Percentiles rank a stretch among this genome's conserved stretches.
Conservation (phyloP, 345 rosid species). For the Acer campestre region DNA sequence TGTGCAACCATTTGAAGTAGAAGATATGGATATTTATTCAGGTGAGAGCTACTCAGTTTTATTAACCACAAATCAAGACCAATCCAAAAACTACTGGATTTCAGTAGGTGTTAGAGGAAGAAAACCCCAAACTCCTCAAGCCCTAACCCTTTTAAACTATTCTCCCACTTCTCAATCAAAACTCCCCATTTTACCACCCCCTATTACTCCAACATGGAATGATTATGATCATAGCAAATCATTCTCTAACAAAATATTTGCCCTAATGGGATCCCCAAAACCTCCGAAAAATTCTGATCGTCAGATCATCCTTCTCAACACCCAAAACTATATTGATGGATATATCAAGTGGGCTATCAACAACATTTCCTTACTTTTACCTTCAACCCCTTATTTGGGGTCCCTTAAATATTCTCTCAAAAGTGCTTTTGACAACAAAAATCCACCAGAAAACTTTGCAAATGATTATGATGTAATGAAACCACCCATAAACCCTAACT, state of each 20-base stretch:
- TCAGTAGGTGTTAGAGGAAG: slow-evolving; percentile 70
- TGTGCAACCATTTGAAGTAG: slow-evolving; percentile 55
- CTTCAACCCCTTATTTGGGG: slow-evolving; percentile 80
- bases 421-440: slow-evolving; percentile 35
- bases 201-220: slow-evolving; percentile 64
- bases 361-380: slow-evolving; percentile 61
- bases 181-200: slow-evolving; percentile 53
- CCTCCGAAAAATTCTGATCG: slow-evolving; percentile 44
- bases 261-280: slow-evolving; percentile 42
- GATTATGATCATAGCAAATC: slow-evolving; percentile 54
- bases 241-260: slow-evolving; percentile 40
- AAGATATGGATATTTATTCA: slow-evolving; percentile 67
- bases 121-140: slow-evolving; percentile 58
- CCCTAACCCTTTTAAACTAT: slow-evolving; percentile 63
- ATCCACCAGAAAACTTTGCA: slow-evolving; percentile 53
- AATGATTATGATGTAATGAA: slow-evolving; percentile 49
- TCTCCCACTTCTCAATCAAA: slow-evolving; percentile 35
- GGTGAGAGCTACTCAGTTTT: slow-evolving; percentile 88
- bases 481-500: slow-evolving; percentile 47
- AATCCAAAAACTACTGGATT: slow-evolving; percentile 56
- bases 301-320: slow-evolving; percentile 62
- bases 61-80: slow-evolving; percentile 53
- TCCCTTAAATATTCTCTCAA: slow-evolving; percentile 51
- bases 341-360: slow-evolving; percentile 69
- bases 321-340: slow-evolving; percentile 65